A percentile compares a stretch with the other conserved stretches of the same genome.
phyloP scores from a whole-genome alignment of 2,329 filamentous ascomycete genomes.

The Alternaria sp. region DNA sequence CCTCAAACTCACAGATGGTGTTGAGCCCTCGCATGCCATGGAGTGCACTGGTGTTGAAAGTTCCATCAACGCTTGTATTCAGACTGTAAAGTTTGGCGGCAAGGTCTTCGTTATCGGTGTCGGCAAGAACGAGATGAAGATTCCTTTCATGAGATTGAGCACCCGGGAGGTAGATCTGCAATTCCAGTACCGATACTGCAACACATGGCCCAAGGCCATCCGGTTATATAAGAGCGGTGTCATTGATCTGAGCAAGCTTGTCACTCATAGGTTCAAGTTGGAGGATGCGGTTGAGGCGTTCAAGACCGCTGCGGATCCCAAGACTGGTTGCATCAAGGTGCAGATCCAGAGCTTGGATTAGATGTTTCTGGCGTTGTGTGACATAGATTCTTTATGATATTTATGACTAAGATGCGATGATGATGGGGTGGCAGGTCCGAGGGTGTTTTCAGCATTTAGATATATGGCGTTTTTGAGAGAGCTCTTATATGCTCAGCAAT shows the following conservation, averaged over 20 bases:
- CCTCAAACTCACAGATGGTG: constrained; percentile 70
- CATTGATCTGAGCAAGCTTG: constrained; percentile 79
- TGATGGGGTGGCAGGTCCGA: neutral
- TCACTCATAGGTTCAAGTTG: constrained; percentile 84
- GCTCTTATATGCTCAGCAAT: neutral
- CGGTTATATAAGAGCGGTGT: constrained; percentile 84
- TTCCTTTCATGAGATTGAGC: constrained; percentile 93
- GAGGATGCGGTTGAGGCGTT: constrained; percentile 92
- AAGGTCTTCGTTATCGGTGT: constrained; percentile 98
- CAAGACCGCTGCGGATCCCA: constrained; percentile 84
- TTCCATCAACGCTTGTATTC: constrained; percentile 85
- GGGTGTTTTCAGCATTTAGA: constrained; percentile 1
- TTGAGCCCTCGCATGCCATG: constrained; percentile 82
- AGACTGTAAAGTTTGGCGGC: constrained; percentile 91
- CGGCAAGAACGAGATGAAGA: constrained; percentile 92
- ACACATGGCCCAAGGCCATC: constrained; percentile 95
- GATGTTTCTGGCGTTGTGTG: neutral
- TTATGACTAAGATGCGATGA: neutral
- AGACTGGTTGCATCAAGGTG: constrained; percentile 96
- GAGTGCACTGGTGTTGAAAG: constrained; percentile 97
- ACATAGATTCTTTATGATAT: neutral
- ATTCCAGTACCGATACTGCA: constrained; percentile 95
- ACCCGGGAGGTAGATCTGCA: constrained; percentile 93
- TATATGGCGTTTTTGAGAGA: neutral
- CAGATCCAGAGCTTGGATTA: constrained; percentile 76